A percentile compares a stretch with the other conserved stretches of the same genome.
These are phyloP conservation scores for Fusarium nurragi DNA, from an alignment of 2,329 filamentous ascomycete genomes.

Conservation along the genomic window DNA sequence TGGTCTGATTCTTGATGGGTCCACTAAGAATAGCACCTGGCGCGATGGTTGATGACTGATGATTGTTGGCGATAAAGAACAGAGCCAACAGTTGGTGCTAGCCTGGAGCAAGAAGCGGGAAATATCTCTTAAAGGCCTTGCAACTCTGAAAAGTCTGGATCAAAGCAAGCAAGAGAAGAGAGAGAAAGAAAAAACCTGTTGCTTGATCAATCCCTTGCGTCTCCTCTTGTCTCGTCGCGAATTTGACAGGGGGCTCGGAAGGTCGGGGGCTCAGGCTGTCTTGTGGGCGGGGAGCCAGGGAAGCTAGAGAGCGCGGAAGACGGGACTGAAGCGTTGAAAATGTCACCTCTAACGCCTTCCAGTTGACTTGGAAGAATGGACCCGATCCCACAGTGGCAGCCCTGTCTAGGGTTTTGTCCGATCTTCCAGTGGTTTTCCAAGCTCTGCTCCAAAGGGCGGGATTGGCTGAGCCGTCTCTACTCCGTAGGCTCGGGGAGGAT, in stretches of 20 bases:
- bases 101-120: not conserved
- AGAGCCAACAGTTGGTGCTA: constrained; percentile 13
- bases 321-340: constrained; percentile 35
- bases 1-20: constrained; percentile 20
- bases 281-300: constrained; percentile 15
- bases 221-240: constrained; percentile 4
- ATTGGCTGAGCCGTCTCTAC: constrained; percentile 7
- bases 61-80: not conserved
- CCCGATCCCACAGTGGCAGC: constrained; percentile 13
- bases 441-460: not conserved
- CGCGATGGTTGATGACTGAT: constrained; percentile 2
- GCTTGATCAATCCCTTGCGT: constrained; percentile 6
- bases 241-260: constrained; percentile 7
- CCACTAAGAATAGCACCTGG: constrained; percentile 33
- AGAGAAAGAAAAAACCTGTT: not conserved
- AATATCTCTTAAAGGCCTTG: not conserved
- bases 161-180: constrained; percentile 1
- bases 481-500: not conserved
- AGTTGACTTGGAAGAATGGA: not conserved
- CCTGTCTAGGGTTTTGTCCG: constrained; percentile 33
- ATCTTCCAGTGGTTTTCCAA: constrained; percentile 23
- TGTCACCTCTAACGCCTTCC: constrained; percentile 15
- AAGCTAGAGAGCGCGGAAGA: constrained; percentile 31
- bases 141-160: constrained; percentile 13
- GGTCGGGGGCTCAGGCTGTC: constrained; percentile 16